Conservation (phyloP, 208 protist species). For the Wallacemonas sp. region DNA sequence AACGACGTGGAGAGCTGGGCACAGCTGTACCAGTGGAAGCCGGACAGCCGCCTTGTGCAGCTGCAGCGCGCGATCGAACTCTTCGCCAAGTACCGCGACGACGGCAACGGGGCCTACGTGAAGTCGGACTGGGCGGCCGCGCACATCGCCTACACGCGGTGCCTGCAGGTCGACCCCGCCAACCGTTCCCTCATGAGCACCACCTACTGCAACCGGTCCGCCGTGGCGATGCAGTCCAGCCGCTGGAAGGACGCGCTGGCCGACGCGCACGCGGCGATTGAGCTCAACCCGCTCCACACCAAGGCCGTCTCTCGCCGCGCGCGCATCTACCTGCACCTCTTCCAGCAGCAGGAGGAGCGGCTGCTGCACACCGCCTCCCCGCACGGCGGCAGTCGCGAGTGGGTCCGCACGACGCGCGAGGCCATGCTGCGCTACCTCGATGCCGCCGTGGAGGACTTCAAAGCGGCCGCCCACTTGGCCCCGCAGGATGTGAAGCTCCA, state of each 20-base stretch:
- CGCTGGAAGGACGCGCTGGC: conserved; percentile 58
- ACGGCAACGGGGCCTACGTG: conserved; percentile 69
- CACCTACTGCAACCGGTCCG: conserved; percentile 81
- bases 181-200: conserved; percentile 67
- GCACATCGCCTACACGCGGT: conserved; percentile 61
- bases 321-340: conserved; percentile 57
- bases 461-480: conserved; percentile 34
- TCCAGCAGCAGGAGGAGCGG: conserved; percentile 24
- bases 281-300: conserved; percentile 48
- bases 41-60: conserved; percentile 52
- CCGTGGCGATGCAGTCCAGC: conserved; percentile 74
- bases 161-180: conserved; percentile 56
- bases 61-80: conserved; percentile 55
- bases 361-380: conserved; percentile 18
- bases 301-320: conserved; percentile 65
- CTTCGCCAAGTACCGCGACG: conserved; percentile 69
- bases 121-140: conserved; percentile 57
- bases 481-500: conserved; percentile 5
- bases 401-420: conserved; percentile 24
- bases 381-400: conserved; percentile 14
- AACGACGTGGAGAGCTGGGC: conserved; percentile 37
- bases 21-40: conserved; percentile 21
- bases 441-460: conserved; percentile 60
- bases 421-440: conserved; percentile 43
- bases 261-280: conserved; percentile 43